phyloP scores from a whole-genome alignment of 1,139 yeast species.

The Taphrina betulina region DNA sequence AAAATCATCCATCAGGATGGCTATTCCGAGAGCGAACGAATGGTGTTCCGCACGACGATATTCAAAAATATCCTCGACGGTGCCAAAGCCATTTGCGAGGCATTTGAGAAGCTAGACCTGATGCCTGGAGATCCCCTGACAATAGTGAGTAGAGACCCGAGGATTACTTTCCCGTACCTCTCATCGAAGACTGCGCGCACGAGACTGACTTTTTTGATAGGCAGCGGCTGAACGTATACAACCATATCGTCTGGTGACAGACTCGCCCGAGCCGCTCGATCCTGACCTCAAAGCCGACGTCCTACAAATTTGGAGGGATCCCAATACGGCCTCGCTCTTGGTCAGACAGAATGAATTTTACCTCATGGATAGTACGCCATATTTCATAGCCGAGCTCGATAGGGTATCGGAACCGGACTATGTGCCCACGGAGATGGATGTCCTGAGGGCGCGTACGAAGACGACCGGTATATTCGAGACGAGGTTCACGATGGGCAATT shows the following conservation, averaged over 20 bases:
- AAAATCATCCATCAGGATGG: constrained; percentile 82
- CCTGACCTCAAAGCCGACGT: constrained; percentile 40
- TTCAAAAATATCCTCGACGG: constrained; percentile 92
- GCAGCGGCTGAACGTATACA: constrained; percentile 30
- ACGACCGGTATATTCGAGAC: constrained; percentile 96
- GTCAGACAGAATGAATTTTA: constrained; percentile 73
- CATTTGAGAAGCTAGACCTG: constrained; percentile 29
- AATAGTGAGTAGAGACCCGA: constrained; percentile 4
- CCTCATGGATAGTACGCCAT: constrained; percentile 81
- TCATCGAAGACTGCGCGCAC: too few species aligned
- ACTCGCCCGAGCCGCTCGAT: constrained; percentile 35
- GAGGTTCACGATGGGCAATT: constrained; percentile 64
- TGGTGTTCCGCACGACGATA: constrained; percentile 78
- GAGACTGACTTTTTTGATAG: constrained; percentile 8
- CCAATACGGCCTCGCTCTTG: constrained; percentile 59
- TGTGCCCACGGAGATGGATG: constrained; percentile 75
- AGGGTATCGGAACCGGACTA: constrained; percentile 58
- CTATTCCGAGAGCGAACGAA: constrained; percentile 72
- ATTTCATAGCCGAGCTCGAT: constrained; percentile 43
- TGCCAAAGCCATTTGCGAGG: constrained; percentile 62
- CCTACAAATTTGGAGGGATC: constrained; percentile 54
- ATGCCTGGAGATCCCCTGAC: constrained; percentile 9
- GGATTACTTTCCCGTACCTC: constrained; percentile 1
- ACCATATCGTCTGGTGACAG: constrained; percentile 35
- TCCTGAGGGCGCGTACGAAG: constrained; percentile 83